phyloP scores from a whole-genome alignment of 371 early-diverging fungal species.

The Saksenaea vasiformis region DNA sequence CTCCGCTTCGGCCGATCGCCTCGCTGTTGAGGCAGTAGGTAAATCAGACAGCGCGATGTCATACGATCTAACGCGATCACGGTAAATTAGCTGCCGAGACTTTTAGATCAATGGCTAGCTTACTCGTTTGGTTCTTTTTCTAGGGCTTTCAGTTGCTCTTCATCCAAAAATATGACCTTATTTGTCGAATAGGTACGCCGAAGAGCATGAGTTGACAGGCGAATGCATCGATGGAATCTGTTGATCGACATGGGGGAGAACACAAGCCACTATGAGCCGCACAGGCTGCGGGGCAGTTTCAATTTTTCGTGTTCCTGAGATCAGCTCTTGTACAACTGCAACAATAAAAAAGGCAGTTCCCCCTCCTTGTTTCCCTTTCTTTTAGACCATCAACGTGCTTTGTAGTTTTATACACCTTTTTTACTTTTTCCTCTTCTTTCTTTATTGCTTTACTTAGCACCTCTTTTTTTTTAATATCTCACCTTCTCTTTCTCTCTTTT shows the following conservation, averaged over 20 bases:
- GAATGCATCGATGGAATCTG: not conserved
- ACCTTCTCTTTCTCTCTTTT: slow-evolving; percentile 2
- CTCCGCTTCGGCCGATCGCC: slow-evolving; percentile 71
- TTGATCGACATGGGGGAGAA: not conserved
- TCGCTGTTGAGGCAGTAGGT: slow-evolving; percentile 8
- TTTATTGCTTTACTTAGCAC: not conserved
- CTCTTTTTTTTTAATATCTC: not conserved
- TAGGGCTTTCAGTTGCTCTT: slow-evolving; percentile 23
- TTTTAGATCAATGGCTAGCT: not conserved
- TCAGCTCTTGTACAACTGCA: not conserved
- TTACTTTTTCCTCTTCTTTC: not conserved
- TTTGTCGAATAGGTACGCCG: slow-evolving; percentile 11
- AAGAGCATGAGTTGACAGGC: not conserved
- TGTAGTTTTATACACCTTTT: not conserved
- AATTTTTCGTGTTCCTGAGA: slow-evolving; percentile 1
- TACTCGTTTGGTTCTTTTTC: slow-evolving; percentile 13
- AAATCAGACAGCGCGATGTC: slow-evolving; percentile 7
- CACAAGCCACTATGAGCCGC: not conserved
- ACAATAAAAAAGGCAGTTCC: not conserved
- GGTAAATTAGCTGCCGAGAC: not conserved
- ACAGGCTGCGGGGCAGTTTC: slow-evolving; percentile 3
- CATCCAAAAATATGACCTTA: slow-evolving; percentile 28
- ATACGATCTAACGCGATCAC: not conserved
- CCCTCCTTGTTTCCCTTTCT: slow-evolving; percentile 3
- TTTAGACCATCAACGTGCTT: slow-evolving; percentile 1